These are phyloP conservation scores for Paramecium primaurelia DNA, from an alignment of 73 alveolate genomes.

Conservation along the genomic window DNA sequence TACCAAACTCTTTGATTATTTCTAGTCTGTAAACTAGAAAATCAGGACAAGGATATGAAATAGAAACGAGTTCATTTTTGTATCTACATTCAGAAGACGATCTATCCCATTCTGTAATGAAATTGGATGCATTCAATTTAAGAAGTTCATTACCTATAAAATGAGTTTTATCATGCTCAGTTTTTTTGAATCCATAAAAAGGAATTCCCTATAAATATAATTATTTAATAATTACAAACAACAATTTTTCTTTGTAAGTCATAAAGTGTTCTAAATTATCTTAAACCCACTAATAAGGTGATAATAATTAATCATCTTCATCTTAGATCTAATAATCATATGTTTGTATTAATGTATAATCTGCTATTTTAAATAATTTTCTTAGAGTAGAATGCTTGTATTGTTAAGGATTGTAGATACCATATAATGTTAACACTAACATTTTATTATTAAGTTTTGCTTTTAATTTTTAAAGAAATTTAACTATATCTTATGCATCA, in stretches of 20 bases:
- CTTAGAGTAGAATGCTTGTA: background rate
- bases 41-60: background rate
- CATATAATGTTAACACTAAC: background rate
- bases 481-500: background rate
- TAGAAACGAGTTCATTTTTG: background rate
- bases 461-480: background rate
- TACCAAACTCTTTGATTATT: background rate
- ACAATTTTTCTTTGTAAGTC: background rate
- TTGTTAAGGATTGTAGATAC: background rate
- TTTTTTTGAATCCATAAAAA: background rate
- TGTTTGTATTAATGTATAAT: background rate
- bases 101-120: background rate
- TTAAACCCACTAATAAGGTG: background rate
- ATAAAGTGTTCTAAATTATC: background rate
- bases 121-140: background rate
- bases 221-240: background rate
- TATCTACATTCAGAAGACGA: background rate
- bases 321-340: background rate
- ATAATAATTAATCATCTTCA: background rate
- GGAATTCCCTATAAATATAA: background rate
- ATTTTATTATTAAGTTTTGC: background rate
- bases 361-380: background rate
- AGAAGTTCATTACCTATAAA: background rate
- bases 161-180: background rate
- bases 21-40: background rate